phyloP scores from a whole-genome alignment of 2,329 filamentous ascomycete genomes.

The Chrysoporthe austroafricana region DNA sequence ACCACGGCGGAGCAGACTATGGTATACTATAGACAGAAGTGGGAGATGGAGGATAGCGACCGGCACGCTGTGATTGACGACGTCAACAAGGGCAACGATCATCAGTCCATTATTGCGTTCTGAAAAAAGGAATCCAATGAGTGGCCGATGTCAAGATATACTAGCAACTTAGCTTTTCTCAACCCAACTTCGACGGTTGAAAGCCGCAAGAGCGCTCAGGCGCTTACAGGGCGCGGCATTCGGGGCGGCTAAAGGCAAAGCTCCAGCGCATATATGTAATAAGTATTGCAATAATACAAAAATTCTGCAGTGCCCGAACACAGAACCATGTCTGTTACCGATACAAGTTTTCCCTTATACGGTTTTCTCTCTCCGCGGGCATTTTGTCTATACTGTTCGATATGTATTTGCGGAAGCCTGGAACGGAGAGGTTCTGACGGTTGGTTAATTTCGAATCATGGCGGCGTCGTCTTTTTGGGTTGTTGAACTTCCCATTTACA shows the following conservation, averaged over 20 bases:
- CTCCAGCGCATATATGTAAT: background rate
- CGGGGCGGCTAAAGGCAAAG: background rate
- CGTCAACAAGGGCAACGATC: background rate
- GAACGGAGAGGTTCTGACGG: background rate
- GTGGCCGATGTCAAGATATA: background rate
- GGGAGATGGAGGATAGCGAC: conserved; percentile 2
- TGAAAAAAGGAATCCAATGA: background rate
- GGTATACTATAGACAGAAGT: conserved; percentile 1
- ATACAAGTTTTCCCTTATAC: too few relatives aligned
- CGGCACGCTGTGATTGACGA: background rate
- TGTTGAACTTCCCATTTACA: too few relatives aligned
- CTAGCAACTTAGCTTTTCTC: background rate
- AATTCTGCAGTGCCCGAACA: too few relatives aligned
- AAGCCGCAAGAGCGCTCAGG: background rate
- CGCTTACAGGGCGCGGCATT: background rate
- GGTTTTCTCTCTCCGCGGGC: too few relatives aligned
- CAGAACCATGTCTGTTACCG: too few relatives aligned
- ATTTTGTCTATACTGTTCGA: background rate
- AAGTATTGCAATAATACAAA: background rate
- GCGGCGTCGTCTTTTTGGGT: too few relatives aligned
- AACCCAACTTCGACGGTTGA: background rate
- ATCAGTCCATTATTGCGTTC: background rate
- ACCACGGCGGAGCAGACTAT: conserved; percentile 4
- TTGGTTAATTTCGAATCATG: background rate
- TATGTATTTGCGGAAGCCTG: conserved; percentile 1